Evolutionary conservation across 345 rosid genomes (phyloP).

Genomic region (Citrus mangshanensis): DNA sequence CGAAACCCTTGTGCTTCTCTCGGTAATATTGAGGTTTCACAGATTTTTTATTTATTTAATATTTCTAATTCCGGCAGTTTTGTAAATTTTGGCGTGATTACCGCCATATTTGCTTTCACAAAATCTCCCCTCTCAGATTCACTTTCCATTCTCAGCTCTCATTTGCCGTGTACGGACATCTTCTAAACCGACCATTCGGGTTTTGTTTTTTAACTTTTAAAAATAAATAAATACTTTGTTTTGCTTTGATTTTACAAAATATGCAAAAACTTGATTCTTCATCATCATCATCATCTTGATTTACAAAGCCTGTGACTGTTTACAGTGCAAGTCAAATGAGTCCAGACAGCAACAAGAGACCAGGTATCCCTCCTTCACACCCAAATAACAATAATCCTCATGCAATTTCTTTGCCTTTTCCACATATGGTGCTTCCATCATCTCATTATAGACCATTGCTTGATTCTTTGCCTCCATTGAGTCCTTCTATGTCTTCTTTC

Average conservation of each 20-base stretch:
- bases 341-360: constrained; percentile 26
- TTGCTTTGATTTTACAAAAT: background rate
- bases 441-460: constrained; percentile 52
- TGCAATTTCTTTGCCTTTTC: constrained; percentile 25
- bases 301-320: background rate
- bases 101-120: constrained; percentile 18
- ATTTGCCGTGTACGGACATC: constrained; percentile 10
- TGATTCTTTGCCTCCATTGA: constrained; percentile 60
- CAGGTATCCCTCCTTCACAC: constrained; percentile 39
- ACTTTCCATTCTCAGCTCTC: background rate
- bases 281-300: background rate
- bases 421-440: constrained; percentile 40
- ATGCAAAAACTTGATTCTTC: constrained; percentile 20
- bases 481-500: constrained; percentile 27
- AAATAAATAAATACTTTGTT: background rate
- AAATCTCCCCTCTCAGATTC: background rate
- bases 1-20: background rate
- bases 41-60: too few relatives aligned
- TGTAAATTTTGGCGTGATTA: constrained; percentile 20
- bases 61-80: background rate
- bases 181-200: background rate
- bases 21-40: constrained; percentile 5
- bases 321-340: constrained; percentile 16
- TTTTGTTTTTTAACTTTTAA: too few relatives aligned
- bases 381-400: constrained; percentile 20